Percentiles rank a stretch among this genome's conserved stretches.
Conservation (phyloP, 768 basidiomycete genomes). For the Neoboletus subvelutipes region DNA sequence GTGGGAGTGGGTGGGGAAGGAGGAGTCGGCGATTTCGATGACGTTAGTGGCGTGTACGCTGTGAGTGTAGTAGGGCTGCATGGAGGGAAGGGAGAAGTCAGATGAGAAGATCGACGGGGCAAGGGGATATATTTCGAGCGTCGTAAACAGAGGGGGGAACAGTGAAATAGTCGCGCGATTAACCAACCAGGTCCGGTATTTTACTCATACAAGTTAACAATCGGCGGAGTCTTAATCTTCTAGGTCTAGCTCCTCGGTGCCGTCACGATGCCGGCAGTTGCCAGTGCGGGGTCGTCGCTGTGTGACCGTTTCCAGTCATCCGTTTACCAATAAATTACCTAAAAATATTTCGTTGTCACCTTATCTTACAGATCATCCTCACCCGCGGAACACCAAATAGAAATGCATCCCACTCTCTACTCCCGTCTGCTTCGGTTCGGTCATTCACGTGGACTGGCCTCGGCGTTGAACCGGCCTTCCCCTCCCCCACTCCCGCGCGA, state of each 20-base stretch:
- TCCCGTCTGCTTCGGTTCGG: background rate
- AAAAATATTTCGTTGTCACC: background rate
- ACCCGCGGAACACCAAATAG: background rate
- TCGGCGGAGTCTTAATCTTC: background rate
- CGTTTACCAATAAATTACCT: background rate
- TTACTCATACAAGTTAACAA: background rate
- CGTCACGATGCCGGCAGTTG: background rate
- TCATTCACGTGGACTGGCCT: conserved; percentile 20
- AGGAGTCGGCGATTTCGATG: conserved; percentile 28
- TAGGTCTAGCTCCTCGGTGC: background rate
- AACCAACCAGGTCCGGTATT: background rate
- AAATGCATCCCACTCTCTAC: background rate
- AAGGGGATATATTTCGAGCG: background rate
- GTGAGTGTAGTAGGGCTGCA: conserved; percentile 22
- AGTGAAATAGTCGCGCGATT: background rate
- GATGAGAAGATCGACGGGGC: background rate
- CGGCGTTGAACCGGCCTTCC: conserved; percentile 54
- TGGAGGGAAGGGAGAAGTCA: too few relatives aligned
- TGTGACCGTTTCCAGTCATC: background rate
- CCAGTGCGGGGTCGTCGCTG: too few relatives aligned
- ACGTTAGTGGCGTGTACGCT: conserved; percentile 21
- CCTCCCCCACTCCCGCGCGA: conserved; percentile 75
- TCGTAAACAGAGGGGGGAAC: background rate
- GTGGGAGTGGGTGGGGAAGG: conserved; percentile 1
- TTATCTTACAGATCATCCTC: background rate